Percentiles rank a stretch among this genome's conserved stretches.
Evolutionary conservation across 2,329 filamentous ascomycete genomes (phyloP).

Genomic region (Ascochyta rabiei): DNA sequence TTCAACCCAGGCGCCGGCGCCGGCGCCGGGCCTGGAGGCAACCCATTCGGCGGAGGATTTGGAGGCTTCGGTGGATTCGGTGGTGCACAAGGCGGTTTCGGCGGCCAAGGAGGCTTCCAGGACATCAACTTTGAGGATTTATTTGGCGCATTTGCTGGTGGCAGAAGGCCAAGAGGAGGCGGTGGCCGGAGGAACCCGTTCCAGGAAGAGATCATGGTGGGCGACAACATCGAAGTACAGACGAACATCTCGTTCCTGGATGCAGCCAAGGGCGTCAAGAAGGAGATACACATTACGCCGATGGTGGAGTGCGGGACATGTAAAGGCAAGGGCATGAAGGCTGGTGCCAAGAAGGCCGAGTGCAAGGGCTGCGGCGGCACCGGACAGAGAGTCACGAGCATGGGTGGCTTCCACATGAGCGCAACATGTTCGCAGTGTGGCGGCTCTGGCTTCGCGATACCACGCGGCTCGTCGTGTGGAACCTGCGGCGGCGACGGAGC

Average conservation of each 20-base stretch:
- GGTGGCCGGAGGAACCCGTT: conserved; percentile 70
- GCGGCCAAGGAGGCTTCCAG: conserved; percentile 75
- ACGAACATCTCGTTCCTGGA: conserved; percentile 95
- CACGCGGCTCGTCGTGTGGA: conserved; percentile 79
- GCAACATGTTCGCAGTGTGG: conserved; percentile 83
- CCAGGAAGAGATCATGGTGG: conserved; percentile 81
- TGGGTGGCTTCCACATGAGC: conserved; percentile 96
- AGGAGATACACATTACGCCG: conserved; percentile 87
- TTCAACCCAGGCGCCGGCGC: conserved; percentile 77
- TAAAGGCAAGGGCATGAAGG: conserved; percentile 80
- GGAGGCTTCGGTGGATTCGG: conserved; percentile 56
- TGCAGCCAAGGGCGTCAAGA: conserved; percentile 86
- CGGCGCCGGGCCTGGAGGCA: conserved; percentile 62
- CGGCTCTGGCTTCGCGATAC: conserved; percentile 77
- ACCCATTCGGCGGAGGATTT: conserved; percentile 65
- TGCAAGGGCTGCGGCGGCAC: conserved; percentile 86
- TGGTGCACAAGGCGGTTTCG: conserved; percentile 59
- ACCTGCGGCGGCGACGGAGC: conserved; percentile 84
- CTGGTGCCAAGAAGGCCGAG: conserved; percentile 72
- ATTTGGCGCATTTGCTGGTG: conserved; percentile 82
- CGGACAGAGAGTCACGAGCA: conserved; percentile 83
- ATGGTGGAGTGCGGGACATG: conserved; percentile 83
- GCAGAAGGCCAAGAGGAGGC: conserved; percentile 52
- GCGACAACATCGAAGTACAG: conserved; percentile 95
- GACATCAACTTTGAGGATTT: conserved; percentile 97